Conservation (phyloP, 352 stramenopile genomes). For the Paralagenidium karlingii region DNA sequence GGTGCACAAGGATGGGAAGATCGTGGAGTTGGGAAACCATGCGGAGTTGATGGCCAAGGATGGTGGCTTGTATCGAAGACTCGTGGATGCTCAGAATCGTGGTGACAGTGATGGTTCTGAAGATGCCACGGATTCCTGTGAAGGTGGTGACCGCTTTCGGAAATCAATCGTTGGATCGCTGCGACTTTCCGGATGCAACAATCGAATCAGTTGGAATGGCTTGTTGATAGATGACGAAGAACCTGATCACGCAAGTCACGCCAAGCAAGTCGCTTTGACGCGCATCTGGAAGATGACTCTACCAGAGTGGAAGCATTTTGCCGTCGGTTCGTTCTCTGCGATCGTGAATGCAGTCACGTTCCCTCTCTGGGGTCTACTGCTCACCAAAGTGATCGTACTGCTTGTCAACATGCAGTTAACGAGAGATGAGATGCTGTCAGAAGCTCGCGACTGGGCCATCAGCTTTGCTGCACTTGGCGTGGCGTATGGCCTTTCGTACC, state of each 20-base stretch:
- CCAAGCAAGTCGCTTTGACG: conserved; percentile 8
- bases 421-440: conserved; percentile 9
- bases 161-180: too few relatives aligned
- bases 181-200: conserved; percentile 1
- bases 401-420: conserved; percentile 16
- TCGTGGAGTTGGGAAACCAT: conserved; percentile 75
- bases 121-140: neutral
- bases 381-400: conserved; percentile 23
- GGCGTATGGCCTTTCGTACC: conserved; percentile 9
- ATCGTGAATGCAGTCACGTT: conserved; percentile 18
- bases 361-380: conserved; percentile 22
- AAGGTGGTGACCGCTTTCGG: neutral
- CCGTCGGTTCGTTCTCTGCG: conserved; percentile 9
- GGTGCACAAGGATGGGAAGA: conserved; percentile 55
- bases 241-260: neutral
- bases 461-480: conserved; percentile 19
- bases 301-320: conserved; percentile 17
- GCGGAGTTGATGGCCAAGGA: conserved; percentile 51
- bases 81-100: conserved; percentile 5
- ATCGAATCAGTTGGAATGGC: neutral
- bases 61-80: conserved; percentile 10
- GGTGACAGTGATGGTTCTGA: conserved; percentile 1
- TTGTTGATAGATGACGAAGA: neutral
- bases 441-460: conserved; percentile 14
- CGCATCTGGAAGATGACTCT: conserved; percentile 33